Percentiles rank a stretch among this genome's conserved stretches.
Evolutionary conservation across 257 asterid species (phyloP).

Genomic region (Fraxinus anomala): DNA sequence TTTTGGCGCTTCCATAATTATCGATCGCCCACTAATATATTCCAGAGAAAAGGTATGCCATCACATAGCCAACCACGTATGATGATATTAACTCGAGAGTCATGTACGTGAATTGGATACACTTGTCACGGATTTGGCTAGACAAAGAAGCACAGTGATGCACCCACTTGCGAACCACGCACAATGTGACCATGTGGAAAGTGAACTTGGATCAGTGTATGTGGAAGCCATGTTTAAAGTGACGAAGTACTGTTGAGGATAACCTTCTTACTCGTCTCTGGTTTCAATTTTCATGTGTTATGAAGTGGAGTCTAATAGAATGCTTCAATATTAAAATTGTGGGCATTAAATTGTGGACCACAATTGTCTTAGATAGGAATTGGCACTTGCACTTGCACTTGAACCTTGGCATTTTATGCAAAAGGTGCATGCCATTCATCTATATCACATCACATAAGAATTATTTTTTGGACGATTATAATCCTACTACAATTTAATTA

Average conservation of each 20-base stretch:
- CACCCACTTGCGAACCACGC: conserved; percentile 48
- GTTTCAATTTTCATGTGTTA: not conserved
- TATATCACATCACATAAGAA: too few relatives aligned
- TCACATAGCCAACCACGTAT: conserved; percentile 35
- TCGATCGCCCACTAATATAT: conserved; percentile 57
- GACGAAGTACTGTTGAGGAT: too few relatives aligned
- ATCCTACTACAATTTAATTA: too few relatives aligned
- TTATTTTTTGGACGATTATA: too few relatives aligned
- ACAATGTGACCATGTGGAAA: conserved; percentile 48
- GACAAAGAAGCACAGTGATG: conserved; percentile 40
- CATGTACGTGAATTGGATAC: conserved; percentile 28
- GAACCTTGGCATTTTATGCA: not conserved
- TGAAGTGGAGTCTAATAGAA: too few relatives aligned
- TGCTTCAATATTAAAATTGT: not conserved
- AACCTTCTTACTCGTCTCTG: too few relatives aligned
- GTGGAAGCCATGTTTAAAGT: not conserved
- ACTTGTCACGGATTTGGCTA: conserved; percentile 37
- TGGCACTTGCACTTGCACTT: too few relatives aligned
- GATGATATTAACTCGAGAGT: conserved; percentile 34
- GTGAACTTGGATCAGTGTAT: not conserved
- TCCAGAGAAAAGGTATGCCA: conserved; percentile 42
- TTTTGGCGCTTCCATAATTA: conserved; percentile 40
- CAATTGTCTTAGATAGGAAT: not conserved
- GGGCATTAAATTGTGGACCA: not conserved
- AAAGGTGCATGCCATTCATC: not conserved